Percentiles rank a stretch among this genome's conserved stretches.
These are phyloP conservation scores for Globisporangium paroecandrum DNA, from an alignment of 352 stramenopile species.

Conservation along the genomic window DNA sequence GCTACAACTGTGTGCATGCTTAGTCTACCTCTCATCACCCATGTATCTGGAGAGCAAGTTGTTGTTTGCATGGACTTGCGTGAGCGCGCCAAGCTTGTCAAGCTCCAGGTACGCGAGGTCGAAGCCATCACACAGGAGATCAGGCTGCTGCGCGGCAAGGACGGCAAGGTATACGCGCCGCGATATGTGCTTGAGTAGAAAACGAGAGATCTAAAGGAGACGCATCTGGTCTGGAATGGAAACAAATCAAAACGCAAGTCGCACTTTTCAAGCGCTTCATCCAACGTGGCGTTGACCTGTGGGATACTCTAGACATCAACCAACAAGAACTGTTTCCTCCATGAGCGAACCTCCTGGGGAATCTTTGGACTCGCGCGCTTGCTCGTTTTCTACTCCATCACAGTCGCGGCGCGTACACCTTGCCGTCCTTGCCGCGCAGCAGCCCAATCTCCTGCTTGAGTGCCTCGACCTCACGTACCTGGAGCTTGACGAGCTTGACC, in stretches of 20 bases:
- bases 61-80: too few relatives aligned
- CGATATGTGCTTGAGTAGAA: too few relatives aligned
- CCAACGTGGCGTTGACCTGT: too few relatives aligned
- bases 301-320: not conserved
- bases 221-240: not conserved
- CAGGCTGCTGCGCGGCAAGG: too few relatives aligned
- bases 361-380: not conserved
- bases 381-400: slow-evolving; percentile 13
- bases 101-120: too few relatives aligned
- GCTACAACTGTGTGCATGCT: too few relatives aligned
- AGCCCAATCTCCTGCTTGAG: slow-evolving; percentile 89
- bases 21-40: too few relatives aligned
- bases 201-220: too few relatives aligned
- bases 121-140: too few relatives aligned
- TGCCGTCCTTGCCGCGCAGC: slow-evolving; percentile 79
- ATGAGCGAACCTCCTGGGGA: not conserved
- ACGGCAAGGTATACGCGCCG: too few relatives aligned
- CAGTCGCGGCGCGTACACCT: slow-evolving; percentile 51
- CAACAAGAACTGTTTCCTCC: not conserved
- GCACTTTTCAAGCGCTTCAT: not conserved
- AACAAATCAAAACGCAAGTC: not conserved
- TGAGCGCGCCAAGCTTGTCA: too few relatives aligned
- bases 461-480: slow-evolving; percentile 88
- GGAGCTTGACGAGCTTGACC: slow-evolving; percentile 88
- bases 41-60: too few relatives aligned